phyloP scores from a whole-genome alignment of 257 asterid species.

The Striga asiatica region DNA sequence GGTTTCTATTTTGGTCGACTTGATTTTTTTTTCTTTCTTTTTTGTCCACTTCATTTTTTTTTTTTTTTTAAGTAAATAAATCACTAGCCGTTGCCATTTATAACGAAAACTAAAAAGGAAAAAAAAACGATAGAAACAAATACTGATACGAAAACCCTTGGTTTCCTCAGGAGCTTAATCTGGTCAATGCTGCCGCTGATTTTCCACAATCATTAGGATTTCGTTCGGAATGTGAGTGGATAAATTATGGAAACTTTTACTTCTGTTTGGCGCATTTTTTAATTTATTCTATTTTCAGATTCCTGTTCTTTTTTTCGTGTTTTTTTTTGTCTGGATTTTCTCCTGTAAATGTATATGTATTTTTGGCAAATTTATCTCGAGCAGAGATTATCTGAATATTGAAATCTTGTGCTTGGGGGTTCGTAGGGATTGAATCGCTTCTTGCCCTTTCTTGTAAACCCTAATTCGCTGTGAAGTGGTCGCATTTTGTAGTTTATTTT shows the following conservation, averaged over 20 bases:
- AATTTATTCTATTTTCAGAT: too few species aligned
- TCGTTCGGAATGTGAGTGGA: constrained; percentile 16
- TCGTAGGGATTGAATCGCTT: not conserved
- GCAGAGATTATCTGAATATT: not conserved
- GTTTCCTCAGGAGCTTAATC: too few species aligned
- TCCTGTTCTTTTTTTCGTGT: not conserved
- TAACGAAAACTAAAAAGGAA: not conserved
- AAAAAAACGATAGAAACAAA: not conserved
- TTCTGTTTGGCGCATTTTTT: not conserved
- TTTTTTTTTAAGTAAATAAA: not conserved
- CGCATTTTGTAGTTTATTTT: too few species aligned
- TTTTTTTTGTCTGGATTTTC: not conserved
- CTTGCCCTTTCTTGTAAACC: not conserved
- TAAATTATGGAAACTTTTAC: not conserved
- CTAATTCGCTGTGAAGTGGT: too few species aligned
- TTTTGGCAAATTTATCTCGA: not conserved
- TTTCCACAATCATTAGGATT: constrained; percentile 13
- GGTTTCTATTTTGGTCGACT: too few species aligned
- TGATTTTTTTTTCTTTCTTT: too few species aligned
- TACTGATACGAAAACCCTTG: not conserved
- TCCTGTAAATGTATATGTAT: not conserved
- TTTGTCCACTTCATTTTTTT: too few species aligned
- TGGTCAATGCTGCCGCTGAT: constrained; percentile 16
- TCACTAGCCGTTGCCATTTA: constrained; percentile 41
- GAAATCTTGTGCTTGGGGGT: not conserved